These are phyloP conservation scores for Aureobasidium sp. DNA, from an alignment of 2,329 filamentous ascomycete species.

Conservation along the genomic window DNA sequence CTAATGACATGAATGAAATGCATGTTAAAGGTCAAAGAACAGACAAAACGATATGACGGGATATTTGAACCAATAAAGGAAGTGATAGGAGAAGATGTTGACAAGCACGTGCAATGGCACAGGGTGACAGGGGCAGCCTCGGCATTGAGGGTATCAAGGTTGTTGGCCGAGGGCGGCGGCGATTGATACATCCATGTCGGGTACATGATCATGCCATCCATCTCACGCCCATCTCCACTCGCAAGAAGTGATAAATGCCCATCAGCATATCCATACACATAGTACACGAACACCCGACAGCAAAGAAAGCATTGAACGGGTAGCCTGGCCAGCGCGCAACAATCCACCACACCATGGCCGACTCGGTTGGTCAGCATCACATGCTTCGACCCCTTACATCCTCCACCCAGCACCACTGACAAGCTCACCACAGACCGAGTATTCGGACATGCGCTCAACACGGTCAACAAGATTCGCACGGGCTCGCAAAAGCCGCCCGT, in stretches of 20 bases:
- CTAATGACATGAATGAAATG: too few relatives aligned
- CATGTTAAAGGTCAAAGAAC: too few relatives aligned
- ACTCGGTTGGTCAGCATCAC: constrained; percentile 23
- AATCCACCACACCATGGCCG: constrained; percentile 19
- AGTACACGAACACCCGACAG: background rate
- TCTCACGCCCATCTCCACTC: background rate
- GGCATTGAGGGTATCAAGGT: constrained; percentile 10
- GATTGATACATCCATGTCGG: background rate
- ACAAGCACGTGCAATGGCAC: background rate
- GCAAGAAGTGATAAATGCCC: background rate
- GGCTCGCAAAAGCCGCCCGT: constrained; percentile 83
- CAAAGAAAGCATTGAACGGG: background rate
- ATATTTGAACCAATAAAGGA: background rate
- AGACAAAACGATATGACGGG: background rate
- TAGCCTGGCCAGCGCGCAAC: background rate
- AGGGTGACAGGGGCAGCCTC: constrained; percentile 6
- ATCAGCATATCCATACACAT: background rate
- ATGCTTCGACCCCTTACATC: background rate
- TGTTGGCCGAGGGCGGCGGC: constrained; percentile 5
- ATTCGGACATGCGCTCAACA: constrained; percentile 97
- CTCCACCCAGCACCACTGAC: background rate
- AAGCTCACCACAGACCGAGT: constrained; percentile 59
- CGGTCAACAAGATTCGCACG: constrained; percentile 95
- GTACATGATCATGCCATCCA: constrained; percentile 10
- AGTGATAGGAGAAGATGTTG: background rate